Base-by-base conservation (phyloP, 306 rosid genomes). In the Ceratonia siliqua region DNA sequence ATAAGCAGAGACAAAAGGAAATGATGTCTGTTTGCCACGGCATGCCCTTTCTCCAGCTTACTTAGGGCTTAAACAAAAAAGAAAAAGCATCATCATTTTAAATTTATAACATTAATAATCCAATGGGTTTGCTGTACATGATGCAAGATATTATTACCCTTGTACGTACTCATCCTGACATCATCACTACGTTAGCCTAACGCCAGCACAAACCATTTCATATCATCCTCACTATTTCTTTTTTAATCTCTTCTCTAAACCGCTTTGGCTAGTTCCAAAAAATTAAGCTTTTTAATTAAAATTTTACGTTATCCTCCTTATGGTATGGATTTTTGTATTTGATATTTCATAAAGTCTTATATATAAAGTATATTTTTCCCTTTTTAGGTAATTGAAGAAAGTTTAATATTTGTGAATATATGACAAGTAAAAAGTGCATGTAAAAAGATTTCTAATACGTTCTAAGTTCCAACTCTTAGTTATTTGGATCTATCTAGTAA, bases 21-120 rank as follows among this genome's bases (percentile, higher is more conserved):
- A 92, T 92, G 97, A 92, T 92, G 85, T 74, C 33, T 89, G 96
- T 89, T 92, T 67, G 87, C 97, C 96, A 92, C 91, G 86, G 79
- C 84, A 55, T 45, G 61, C 50, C 63, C 74, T 75, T 68, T 82
- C 65, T 41, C 69, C 76, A 52, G 21, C 73, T 83, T 62, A 78
- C 79, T 78, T 75, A 82, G 59, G 55, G 42, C 63, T 84, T 76
- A 74, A 83, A 68, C 74, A 45, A 36, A 74, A 69, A 57, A 18
- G n/a, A 77, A 48, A 88, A 59, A 63, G 66, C 62, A 53, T n/a
- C n/a, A n/a, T n/a, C n/a, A n/a, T n/a, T n/a, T n/a, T n/a, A n/a
- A n/a, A n/a, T n/a, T n/a, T n/a, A n/a, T n/a, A n/a, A n/a, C n/a
- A n/a, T n/a, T n/a, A n/a, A n/a, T n/a, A n/a, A n/a, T n/a, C n/a